These are phyloP conservation scores for Peronosclerospora sorghi DNA, from an alignment of 352 stramenopile genomes.

Conservation along the genomic window DNA sequence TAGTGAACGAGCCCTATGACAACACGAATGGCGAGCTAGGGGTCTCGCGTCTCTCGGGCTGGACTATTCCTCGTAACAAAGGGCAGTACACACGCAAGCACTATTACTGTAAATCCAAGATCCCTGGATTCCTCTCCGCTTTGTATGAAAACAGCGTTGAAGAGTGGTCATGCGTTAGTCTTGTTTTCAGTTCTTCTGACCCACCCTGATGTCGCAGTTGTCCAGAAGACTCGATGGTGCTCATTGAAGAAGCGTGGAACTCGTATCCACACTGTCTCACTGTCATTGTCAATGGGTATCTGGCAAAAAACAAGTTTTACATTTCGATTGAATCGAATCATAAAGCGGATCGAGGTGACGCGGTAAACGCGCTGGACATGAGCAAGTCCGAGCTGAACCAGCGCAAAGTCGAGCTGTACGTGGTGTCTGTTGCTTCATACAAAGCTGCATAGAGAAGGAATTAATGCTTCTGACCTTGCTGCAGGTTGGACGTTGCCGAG, in stretches of 20 bases:
- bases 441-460: too few relatives aligned
- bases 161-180: too few relatives aligned
- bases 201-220: too few relatives aligned
- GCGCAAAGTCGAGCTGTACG: conserved; percentile 67
- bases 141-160: conserved; percentile 34
- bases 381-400: conserved; percentile 58
- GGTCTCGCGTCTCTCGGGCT: conserved; percentile 64
- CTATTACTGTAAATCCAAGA: conserved; percentile 82
- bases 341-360: conserved; percentile 40
- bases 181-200: too few relatives aligned
- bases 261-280: conserved; percentile 80
- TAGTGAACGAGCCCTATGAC: conserved; percentile 82
- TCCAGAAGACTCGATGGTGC: conserved; percentile 76
- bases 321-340: conserved; percentile 80
- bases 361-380: conserved; percentile 61
- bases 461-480: neutral
- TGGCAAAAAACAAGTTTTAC: conserved; percentile 82
- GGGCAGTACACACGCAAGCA: conserved; percentile 85
- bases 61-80: conserved; percentile 60
- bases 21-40: conserved; percentile 72
- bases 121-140: conserved; percentile 65
- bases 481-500: conserved; percentile 64
- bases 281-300: conserved; percentile 76
- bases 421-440: neutral
- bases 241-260: conserved; percentile 83